phyloP scores from a whole-genome alignment of 495 filamentous ascomycete genomes.

The Hypomontagnella monticulosa region DNA sequence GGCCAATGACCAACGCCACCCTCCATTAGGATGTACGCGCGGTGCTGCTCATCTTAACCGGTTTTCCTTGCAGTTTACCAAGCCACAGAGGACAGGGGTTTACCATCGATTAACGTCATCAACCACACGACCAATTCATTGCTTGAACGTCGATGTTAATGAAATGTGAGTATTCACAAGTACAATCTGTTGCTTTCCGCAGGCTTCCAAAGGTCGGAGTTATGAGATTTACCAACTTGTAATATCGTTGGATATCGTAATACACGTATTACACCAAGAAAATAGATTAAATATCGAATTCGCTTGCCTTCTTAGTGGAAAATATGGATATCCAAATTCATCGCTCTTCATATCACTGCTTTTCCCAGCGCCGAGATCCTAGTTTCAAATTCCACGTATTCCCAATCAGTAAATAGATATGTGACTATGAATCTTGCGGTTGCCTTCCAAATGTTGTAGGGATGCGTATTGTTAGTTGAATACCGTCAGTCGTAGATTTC shows the following conservation, averaged over 20 bases:
- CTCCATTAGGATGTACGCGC: conserved; percentile 6
- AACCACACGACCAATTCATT: conserved; percentile 21
- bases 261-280: no score
- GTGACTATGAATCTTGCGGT: conserved; percentile 18
- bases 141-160: no score
- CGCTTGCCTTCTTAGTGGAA: background rate
- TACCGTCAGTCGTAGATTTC: conserved; percentile 61
- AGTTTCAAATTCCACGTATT: background rate
- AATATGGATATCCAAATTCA: no score
- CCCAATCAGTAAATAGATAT: background rate
- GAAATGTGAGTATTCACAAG: no score
- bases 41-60: conserved; percentile 21
- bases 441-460: conserved; percentile 57
- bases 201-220: no score
- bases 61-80: conserved; percentile 35
- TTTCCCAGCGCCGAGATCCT: background rate
- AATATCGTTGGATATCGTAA: no score
- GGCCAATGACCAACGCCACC: conserved; percentile 28
- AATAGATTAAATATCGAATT: background rate
- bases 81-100: conserved; percentile 37
- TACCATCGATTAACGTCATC: conserved; percentile 42
- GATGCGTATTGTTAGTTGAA: conserved; percentile 61
- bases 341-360: background rate
- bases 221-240: no score
- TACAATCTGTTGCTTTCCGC: no score